Conservation (phyloP, 257 asterid genomes). For the Primulina tabacum region DNA sequence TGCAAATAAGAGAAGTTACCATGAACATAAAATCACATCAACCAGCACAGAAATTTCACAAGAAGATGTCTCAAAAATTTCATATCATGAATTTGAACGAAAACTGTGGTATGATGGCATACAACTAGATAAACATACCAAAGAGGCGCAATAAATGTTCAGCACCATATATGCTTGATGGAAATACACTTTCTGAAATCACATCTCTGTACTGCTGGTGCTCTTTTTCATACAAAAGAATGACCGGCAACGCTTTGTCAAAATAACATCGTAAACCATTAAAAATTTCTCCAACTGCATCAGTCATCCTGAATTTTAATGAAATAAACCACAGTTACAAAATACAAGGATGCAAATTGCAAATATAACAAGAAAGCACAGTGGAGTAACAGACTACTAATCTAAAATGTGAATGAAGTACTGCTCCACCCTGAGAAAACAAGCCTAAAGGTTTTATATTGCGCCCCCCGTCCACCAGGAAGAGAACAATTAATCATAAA, state of each 20-base stretch:
- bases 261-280: slow-evolving; percentile 83
- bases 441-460: not conserved
- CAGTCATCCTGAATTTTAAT: slow-evolving; percentile 54
- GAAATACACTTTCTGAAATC: slow-evolving; percentile 52
- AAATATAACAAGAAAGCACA: not conserved
- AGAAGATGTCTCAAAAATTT: not conserved
- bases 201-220: slow-evolving; percentile 77
- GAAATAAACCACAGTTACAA: slow-evolving; percentile 25
- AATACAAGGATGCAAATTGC: not conserved
- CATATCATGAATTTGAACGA: not conserved
- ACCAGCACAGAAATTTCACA: not conserved
- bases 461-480: not conserved
- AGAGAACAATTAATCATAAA: not conserved
- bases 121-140: slow-evolving; percentile 48
- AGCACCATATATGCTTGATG: slow-evolving; percentile 91
- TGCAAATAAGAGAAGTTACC: slow-evolving; percentile 42
- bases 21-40: slow-evolving; percentile 3
- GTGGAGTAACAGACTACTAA: not conserved
- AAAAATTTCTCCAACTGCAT: slow-evolving; percentile 71
- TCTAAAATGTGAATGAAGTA: not conserved
- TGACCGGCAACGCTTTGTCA: slow-evolving; percentile 73
- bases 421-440: not conserved
- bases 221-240: slow-evolving; percentile 86
- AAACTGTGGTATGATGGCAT: not conserved
- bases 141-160: slow-evolving; percentile 95